Base-by-base conservation (phyloP, 1,284 basidiomycete species). In the Gymnopus androsaceus region DNA sequence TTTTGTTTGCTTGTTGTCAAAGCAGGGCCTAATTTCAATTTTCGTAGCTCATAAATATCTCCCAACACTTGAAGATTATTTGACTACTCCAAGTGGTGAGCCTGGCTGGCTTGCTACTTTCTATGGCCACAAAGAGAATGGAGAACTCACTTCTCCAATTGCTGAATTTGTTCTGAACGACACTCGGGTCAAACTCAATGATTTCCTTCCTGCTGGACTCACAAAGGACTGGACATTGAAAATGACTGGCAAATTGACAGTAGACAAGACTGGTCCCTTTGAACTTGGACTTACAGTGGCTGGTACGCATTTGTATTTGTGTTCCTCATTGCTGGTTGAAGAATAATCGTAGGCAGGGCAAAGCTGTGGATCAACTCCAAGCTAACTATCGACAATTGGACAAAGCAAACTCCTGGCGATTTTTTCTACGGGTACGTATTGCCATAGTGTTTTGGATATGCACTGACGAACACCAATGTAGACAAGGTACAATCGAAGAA, bases 361-460 rank as follows among this genome's bases (percentile, higher is more conserved):
- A 84, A 85, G 67, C 71, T 90, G 3, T 90, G 75, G 70, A 69
- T 90, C n/a, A 69, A 90, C 59, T 82, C 76, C 14, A 67, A 82
- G 63, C 66, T 87, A 55, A 72, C 79, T 3, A 81, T 90, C 51
- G 86, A 90, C 66, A 88, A 89, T 63, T 86, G 84, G 80, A 84
- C 82, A 14, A 79, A 79, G 57, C 84, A 86, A 67, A 81, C 80
- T 4, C 83, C 84, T 0, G 84, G 84, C 0, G 82, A 83, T 52
- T 86, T 86, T 69, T 87, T 85, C 70, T 87, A 86, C 61, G 85
- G 84, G 76, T 82, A 59, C 51, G 79, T 66, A 6, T 38, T 55
- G 45, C 12, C 17, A 14, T 38, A n/a, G 14, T 21, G 17, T 55
- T 21, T 42, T 48, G 14, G 3, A 38, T 49, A 23, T 34, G 7